These are phyloP conservation scores for Claviceps pusilla DNA, from an alignment of 2,329 filamentous ascomycete species.

Conservation along the genomic window DNA sequence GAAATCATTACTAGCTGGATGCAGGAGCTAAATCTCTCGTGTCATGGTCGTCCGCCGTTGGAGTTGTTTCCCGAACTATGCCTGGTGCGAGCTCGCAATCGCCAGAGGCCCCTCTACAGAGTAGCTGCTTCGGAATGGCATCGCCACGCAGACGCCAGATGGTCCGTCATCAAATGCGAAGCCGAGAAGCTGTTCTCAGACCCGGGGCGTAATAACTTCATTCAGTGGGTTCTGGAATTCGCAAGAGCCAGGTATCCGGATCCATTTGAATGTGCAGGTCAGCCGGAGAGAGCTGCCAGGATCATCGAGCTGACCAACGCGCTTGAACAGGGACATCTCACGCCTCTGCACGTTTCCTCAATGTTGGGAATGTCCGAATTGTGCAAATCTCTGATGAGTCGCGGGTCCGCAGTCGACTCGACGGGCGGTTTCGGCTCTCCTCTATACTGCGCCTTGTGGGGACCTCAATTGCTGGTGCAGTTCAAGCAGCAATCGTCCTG, in stretches of 20 bases:
- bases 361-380: conserved; percentile 17
- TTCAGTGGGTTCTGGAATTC: conserved; percentile 23
- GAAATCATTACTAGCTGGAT: background rate
- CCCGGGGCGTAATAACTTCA: conserved; percentile 15
- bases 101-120: conserved; percentile 7
- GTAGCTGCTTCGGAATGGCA: conserved; percentile 16
- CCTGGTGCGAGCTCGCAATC: conserved; percentile 10
- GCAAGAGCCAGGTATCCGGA: conserved; percentile 16
- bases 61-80: conserved; percentile 14
- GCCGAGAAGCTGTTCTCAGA: conserved; percentile 16
- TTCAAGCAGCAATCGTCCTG: conserved; percentile 7
- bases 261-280: conserved; percentile 6
- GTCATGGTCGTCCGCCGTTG: conserved; percentile 14
- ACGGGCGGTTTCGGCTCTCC: conserved; percentile 16
- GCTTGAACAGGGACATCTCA: conserved; percentile 14
- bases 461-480: conserved; percentile 13
- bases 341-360: conserved; percentile 21
- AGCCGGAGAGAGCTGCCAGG: conserved; percentile 7
- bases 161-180: conserved; percentile 13
- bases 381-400: conserved; percentile 13
- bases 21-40: conserved; percentile 9
- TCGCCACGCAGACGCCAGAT: conserved; percentile 12
- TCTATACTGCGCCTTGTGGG: conserved; percentile 21
- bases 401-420: conserved; percentile 10
- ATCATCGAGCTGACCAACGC: conserved; percentile 17